phyloP scores from a whole-genome alignment of 139 green algal species.

The Mesotaenium endlicherianum region DNA sequence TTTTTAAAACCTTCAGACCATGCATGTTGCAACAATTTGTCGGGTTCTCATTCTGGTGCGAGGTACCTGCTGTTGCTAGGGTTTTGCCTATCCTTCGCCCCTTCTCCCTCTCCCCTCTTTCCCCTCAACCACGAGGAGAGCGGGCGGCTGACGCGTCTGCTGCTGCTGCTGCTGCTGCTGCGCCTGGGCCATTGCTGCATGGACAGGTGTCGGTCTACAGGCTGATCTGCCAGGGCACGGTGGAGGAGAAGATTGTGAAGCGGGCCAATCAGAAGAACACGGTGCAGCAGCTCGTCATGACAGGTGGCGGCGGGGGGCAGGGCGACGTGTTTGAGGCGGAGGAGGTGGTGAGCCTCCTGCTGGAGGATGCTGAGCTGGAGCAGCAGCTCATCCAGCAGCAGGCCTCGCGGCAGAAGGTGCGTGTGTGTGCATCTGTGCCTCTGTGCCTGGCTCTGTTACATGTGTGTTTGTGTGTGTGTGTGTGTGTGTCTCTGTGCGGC shows the following conservation, averaged over 20 bases:
- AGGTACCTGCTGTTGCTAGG: too few species aligned
- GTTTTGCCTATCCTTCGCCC: background rate
- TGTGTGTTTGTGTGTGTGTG: background rate
- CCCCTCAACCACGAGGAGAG: too few species aligned
- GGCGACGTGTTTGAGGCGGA: slow-evolving; percentile 46
- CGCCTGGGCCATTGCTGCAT: background rate
- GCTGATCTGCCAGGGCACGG: slow-evolving; percentile 53
- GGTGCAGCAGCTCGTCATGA: slow-evolving; percentile 60
- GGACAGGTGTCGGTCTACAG: slow-evolving; percentile 57
- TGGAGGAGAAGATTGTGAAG: slow-evolving; percentile 61
- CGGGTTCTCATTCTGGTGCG: too few species aligned
- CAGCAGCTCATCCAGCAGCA: too few species aligned
- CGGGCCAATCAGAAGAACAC: slow-evolving; percentile 57
- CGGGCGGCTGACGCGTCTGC: background rate
- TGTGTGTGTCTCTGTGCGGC: too few species aligned
- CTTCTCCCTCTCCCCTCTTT: background rate
- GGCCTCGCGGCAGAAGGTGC: too few species aligned
- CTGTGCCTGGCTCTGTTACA: too few species aligned
- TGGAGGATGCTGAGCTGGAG: slow-evolving; percentile 48
- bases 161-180: background rate
- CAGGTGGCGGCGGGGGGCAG: slow-evolving; percentile 21
- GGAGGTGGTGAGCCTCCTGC: slow-evolving; percentile 48
- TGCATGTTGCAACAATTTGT: too few species aligned
- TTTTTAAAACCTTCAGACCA: too few species aligned
- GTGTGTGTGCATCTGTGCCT: too few species aligned